Evolutionary conservation across 495 filamentous ascomycete genomes (phyloP).

Genomic region (Trichoderma parareesei): DNA sequence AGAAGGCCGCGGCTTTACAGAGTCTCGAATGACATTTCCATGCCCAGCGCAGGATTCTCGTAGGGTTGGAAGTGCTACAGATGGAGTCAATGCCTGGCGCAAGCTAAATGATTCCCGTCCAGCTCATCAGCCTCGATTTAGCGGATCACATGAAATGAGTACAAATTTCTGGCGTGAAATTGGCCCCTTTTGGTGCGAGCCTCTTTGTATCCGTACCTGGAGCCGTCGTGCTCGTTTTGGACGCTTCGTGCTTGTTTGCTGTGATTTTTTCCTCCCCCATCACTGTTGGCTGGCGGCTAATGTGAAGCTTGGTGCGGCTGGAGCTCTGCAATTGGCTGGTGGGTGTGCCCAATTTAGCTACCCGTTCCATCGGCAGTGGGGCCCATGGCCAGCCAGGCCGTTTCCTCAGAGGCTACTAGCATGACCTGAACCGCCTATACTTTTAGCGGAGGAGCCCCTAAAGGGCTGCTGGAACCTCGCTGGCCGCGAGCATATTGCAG

Average conservation of each 20-base stretch:
- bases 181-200: not conserved
- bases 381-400: not conserved
- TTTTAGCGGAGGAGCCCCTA: not conserved
- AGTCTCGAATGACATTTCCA: not conserved
- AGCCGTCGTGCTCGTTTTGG: not conserved
- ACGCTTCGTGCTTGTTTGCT: not conserved
- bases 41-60: not conserved
- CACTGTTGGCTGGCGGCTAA: conserved; percentile 6
- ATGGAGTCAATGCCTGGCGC: not conserved
- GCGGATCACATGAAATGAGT: not conserved
- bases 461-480: not conserved
- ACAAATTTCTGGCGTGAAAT: not conserved
- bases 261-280: not conserved
- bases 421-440: not conserved
- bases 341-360: conserved; percentile 5
- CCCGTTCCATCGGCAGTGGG: conserved; percentile 1
- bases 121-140: not conserved
- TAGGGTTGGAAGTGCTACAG: not conserved
- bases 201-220: not conserved
- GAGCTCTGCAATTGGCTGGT: conserved; percentile 1
- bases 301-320: conserved; percentile 2
- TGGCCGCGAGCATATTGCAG: not conserved
- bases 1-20: no score
- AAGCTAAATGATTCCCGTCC: not conserved
- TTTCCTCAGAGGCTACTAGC: not conserved